Percentiles rank a stretch among this genome's conserved stretches.
Evolutionary conservation across 2,329 filamentous ascomycete species (phyloP).

Genomic region (Paraphaeosphaeria minitans): DNA sequence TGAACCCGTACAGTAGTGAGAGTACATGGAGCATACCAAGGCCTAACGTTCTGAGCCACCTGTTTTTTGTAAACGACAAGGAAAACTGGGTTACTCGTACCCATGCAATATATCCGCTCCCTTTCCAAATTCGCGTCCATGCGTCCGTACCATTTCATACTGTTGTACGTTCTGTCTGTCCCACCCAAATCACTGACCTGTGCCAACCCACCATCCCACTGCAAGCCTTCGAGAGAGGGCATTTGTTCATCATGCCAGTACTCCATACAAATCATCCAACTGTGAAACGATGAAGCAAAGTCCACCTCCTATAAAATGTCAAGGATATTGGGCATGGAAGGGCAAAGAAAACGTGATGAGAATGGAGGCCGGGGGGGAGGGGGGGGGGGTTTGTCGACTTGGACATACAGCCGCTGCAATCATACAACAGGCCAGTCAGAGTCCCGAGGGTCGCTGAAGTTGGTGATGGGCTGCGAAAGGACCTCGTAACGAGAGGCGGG

Average conservation of each 20-base stretch:
- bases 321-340: not conserved
- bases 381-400: not conserved
- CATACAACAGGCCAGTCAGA: constrained; percentile 51
- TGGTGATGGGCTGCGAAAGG: constrained; percentile 32
- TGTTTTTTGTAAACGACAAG: constrained; percentile 15
- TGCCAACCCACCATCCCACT: not conserved
- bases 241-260: constrained; percentile 1
- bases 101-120: constrained; percentile 15
- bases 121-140: not conserved
- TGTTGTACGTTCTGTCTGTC: constrained; percentile 18
- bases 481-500: constrained; percentile 38
- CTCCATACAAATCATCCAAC: constrained; percentile 3
- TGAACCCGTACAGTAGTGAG: constrained; percentile 9
- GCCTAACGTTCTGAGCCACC: constrained; percentile 8
- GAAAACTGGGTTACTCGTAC: constrained; percentile 14
- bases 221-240: not conserved
- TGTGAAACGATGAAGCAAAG: not conserved
- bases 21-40: constrained; percentile 3
- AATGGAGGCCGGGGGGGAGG: not conserved
- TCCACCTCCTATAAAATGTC: not conserved
- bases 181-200: not conserved
- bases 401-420: constrained; percentile 4
- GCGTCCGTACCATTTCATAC: not conserved
- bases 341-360: not conserved
- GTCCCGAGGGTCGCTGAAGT: constrained; percentile 41